Evolutionary conservation across 2,329 filamentous ascomycete genomes (phyloP), one percentile per base, ranked within the genome.

Genomic region (Ceratocystis cacaofunesta): DNA sequence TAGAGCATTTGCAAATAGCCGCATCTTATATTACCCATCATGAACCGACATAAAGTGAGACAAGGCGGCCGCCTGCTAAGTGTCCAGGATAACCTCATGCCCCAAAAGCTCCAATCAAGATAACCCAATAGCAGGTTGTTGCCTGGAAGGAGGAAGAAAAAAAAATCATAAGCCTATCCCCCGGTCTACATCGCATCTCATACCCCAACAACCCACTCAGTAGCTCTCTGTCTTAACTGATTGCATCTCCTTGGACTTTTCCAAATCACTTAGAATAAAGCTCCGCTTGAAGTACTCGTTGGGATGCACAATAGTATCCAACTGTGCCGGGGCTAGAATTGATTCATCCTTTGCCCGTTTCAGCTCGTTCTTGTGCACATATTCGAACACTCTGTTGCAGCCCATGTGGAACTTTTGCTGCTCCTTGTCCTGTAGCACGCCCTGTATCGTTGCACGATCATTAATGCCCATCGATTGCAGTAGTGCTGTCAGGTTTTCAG

Each of bases 261-360:
- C 85, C 30, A 95, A 75, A 73, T 94, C 89, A 78, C 91, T 96
- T 68, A 99, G 77, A 70, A 95, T 72, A 74, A 90, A 97, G 73
- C 91, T 95, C 65, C 92, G 82, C 80, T 96, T 96, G 76, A 97
- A 99, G 76, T 96, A 99, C 69, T 92, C 92, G 74, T 99, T 99
- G 10, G 94, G 94, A 76, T 99, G 94, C 25, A 96, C 86, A 72
- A 99, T 95, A 0, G 92, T 97, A 76, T 97, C 92, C 52, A 96
- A 79, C 73, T 96, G 89, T 17, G 85, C 84, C 5, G 86, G 77
- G 12, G 80, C 85, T 85, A 87, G 87, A 63, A 85, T 79, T 5
- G 84, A 81, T 62, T 90, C 85, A 52, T 92, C 88, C 75, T 87
- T 89, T 68, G 87, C 89, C 71, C 82, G 85, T 72, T 85, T 88